phyloP scores from a whole-genome alignment of 495 filamentous ascomycete genomes.

The Podospora tetraspora region DNA sequence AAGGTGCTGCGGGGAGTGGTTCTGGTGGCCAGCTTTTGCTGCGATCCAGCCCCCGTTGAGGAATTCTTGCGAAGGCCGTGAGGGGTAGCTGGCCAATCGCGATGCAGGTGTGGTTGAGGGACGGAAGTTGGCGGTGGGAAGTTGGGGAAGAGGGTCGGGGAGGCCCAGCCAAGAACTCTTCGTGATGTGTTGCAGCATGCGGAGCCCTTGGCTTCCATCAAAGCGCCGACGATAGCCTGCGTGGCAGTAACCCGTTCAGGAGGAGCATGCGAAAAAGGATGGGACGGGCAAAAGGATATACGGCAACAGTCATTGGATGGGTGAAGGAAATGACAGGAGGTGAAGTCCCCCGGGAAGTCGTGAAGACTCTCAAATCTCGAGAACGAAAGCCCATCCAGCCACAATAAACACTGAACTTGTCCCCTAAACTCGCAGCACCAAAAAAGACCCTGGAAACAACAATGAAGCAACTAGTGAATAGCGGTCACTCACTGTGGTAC shows the following conservation, averaged over 20 bases:
- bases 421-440: background rate
- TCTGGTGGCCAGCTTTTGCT: background rate
- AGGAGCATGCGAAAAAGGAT: background rate
- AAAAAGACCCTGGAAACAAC: background rate
- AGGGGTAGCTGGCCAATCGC: background rate
- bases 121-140: background rate
- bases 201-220: background rate
- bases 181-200: background rate
- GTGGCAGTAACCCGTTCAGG: background rate
- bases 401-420: background rate
- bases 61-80: conserved; percentile 10
- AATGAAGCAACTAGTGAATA: background rate
- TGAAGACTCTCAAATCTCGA: too few relatives aligned
- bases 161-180: background rate
- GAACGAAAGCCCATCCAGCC: background rate
- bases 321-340: too few relatives aligned
- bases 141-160: background rate
- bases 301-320: background rate
- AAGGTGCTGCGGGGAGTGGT: background rate
- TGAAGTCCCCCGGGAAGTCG: too few relatives aligned
- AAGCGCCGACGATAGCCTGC: background rate
- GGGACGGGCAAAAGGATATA: background rate
- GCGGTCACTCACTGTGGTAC: background rate
- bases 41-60: conserved; percentile 3
- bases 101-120: background rate